Conservation (phyloP, 345 rosid genomes). For the Gossypium thurberi region DNA sequence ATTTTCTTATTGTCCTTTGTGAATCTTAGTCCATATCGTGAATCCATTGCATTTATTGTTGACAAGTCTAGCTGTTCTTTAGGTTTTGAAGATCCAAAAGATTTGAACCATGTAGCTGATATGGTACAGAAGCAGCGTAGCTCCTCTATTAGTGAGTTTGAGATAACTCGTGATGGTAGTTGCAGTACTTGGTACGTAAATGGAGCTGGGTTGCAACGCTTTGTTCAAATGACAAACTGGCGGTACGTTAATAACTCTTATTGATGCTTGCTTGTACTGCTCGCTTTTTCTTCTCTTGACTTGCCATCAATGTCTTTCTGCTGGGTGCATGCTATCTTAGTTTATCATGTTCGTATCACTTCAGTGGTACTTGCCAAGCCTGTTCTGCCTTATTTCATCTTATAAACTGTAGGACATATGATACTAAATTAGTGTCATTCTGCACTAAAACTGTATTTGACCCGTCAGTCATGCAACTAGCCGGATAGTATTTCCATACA, state of each 20-base stretch:
- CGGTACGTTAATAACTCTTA: constrained; percentile 32
- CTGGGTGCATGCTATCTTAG: background rate
- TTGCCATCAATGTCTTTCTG: background rate
- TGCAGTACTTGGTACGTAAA: constrained; percentile 64
- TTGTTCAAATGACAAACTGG: constrained; percentile 99
- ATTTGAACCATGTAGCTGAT: constrained; percentile 79
- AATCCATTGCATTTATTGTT: background rate
- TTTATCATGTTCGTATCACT: background rate
- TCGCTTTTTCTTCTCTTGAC: background rate
- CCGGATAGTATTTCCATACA: background rate
- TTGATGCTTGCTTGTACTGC: background rate
- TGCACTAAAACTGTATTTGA: background rate
- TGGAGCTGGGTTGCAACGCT: constrained; percentile 84
- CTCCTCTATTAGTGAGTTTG: constrained; percentile 71
- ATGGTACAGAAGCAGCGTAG: constrained; percentile 55
- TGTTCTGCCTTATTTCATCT: background rate
- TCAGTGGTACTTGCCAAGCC: background rate
- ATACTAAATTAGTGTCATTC: background rate
- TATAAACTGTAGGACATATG: background rate
- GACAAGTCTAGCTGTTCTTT: constrained; percentile 15
- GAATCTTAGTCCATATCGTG: background rate
- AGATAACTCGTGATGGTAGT: constrained; percentile 51
- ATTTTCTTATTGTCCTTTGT: background rate
- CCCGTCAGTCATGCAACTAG: background rate
- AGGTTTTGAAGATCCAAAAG: constrained; percentile 31